A percentile compares a stretch with the other conserved stretches of the same genome.
Conservation (phyloP, 306 rosid species). For the Cucumis melo region DNA sequence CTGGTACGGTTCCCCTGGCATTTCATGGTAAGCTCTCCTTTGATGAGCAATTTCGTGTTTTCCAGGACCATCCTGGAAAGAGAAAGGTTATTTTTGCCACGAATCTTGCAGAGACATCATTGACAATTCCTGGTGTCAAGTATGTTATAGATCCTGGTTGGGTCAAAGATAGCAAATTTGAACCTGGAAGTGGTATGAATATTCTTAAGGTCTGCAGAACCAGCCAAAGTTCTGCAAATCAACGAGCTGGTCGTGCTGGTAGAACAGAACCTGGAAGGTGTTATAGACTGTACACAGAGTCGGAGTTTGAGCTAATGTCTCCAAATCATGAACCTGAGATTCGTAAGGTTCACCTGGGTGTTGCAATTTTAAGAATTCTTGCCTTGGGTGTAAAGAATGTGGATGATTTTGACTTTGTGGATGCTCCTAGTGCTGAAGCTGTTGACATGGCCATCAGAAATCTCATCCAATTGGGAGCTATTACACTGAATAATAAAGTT, state of each 20-base stretch:
- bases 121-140: slow-evolving; percentile 93
- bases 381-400: slow-evolving; percentile 70
- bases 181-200: slow-evolving; percentile 81
- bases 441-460: slow-evolving; percentile 71
- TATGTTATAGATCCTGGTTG: slow-evolving; percentile 84
- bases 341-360: slow-evolving; percentile 91
- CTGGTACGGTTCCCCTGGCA: slow-evolving; percentile 53
- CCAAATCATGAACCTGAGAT: slow-evolving; percentile 90
- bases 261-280: slow-evolving; percentile 89
- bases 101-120: slow-evolving; percentile 88
- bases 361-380: slow-evolving; percentile 81
- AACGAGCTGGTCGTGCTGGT: slow-evolving; percentile 97
- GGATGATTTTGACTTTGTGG: slow-evolving; percentile 69
- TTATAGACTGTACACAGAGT: slow-evolving; percentile 70
- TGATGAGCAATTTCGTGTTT: slow-evolving; percentile 68
- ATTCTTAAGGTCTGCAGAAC: slow-evolving; percentile 75
- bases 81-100: slow-evolving; percentile 88
- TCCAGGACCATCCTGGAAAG: slow-evolving; percentile 48
- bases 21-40: slow-evolving; percentile 76
- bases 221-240: slow-evolving; percentile 87
- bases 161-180: slow-evolving; percentile 72
- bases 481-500: slow-evolving; percentile 24
- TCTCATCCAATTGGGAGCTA: slow-evolving; percentile 63
- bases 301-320: slow-evolving; percentile 57
- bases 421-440: slow-evolving; percentile 76